These are phyloP conservation scores for Candida gorgasii DNA, from an alignment of 805 yeast species.

Conservation along the genomic window DNA sequence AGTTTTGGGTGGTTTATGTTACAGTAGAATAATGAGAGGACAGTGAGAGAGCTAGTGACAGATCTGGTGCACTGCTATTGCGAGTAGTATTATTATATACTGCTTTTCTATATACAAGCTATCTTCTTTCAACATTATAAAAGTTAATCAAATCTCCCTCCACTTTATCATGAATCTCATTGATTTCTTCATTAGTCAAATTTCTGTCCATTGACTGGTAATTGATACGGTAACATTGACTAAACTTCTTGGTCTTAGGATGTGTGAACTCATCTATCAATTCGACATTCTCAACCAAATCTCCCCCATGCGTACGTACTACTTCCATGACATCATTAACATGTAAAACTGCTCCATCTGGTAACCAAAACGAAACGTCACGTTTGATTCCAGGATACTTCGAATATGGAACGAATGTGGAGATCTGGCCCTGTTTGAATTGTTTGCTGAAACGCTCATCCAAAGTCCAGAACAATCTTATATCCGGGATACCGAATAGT, in stretches of 20 bases:
- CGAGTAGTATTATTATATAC: too few relatives aligned
- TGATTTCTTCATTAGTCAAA: slow-evolving; percentile 82
- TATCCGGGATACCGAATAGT: slow-evolving; percentile 92
- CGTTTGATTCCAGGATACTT: slow-evolving; percentile 84
- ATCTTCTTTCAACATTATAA: slow-evolving; percentile 59
- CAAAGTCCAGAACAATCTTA: slow-evolving; percentile 85
- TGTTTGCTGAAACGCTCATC: slow-evolving; percentile 79
- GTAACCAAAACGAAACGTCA: slow-evolving; percentile 92
- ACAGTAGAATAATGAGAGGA: too few relatives aligned
- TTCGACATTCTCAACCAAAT: slow-evolving; percentile 82
- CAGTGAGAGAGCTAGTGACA: too few relatives aligned
- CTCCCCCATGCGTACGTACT: slow-evolving; percentile 82
- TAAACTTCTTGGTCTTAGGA: slow-evolving; percentile 73
- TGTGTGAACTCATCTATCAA: slow-evolving; percentile 81
- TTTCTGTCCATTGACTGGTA: slow-evolving; percentile 96
- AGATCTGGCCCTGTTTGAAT: slow-evolving; percentile 63
- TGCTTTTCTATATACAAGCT: slow-evolving; percentile 6
- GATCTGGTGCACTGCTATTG: too few relatives aligned
- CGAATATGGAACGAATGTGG: slow-evolving; percentile 83
- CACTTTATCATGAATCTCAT: slow-evolving; percentile 66
- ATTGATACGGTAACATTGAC: slow-evolving; percentile 86
- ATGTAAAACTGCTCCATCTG: slow-evolving; percentile 53
- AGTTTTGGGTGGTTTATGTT: too few relatives aligned
- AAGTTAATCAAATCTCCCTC: slow-evolving; percentile 53
- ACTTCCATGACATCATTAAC: slow-evolving; percentile 93